These are phyloP conservation scores for Pythium insidiosum DNA, from an alignment of 352 stramenopile species.

Conservation along the genomic window DNA sequence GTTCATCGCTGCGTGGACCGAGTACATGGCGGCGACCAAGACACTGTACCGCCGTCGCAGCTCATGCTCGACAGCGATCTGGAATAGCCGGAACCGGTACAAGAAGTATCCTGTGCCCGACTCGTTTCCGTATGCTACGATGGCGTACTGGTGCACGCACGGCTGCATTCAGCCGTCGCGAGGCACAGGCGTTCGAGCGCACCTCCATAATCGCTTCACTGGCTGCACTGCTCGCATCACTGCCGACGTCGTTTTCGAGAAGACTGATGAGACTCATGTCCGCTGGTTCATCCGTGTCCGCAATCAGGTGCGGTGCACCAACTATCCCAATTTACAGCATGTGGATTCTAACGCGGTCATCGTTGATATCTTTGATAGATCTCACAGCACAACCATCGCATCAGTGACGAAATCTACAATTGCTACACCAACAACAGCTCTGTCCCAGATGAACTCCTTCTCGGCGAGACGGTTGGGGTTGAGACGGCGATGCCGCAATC, in stretches of 20 bases:
- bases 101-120: conserved; percentile 65
- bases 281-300: conserved; percentile 67
- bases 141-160: conserved; percentile 82
- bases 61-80: conserved; percentile 61
- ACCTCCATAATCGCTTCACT: conserved; percentile 74
- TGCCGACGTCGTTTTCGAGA: conserved; percentile 67
- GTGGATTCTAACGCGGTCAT: too few species aligned
- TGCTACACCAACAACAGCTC: conserved; percentile 80
- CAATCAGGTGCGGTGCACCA: conserved; percentile 64
- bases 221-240: conserved; percentile 67
- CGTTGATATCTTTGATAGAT: conserved; percentile 30
- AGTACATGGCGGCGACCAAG: conserved; percentile 62
- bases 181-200: conserved; percentile 58
- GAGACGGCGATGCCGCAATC: too few species aligned
- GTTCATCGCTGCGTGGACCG: conserved; percentile 56
- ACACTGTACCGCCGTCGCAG: conserved; percentile 70
- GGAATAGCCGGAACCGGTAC: conserved; percentile 70
- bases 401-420: conserved; percentile 71
- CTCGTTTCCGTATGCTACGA: conserved; percentile 72
- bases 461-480: conserved; percentile 20
- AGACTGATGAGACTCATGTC: conserved; percentile 27
- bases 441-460: conserved; percentile 57
- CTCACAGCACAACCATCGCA: conserved; percentile 64
- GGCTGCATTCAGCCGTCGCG: conserved; percentile 72
- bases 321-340: too few species aligned